Evolutionary conservation across 352 stramenopile species (phyloP), one percentile per base, ranked within the genome.

Genomic region (Elongisporangium senticosum): DNA sequence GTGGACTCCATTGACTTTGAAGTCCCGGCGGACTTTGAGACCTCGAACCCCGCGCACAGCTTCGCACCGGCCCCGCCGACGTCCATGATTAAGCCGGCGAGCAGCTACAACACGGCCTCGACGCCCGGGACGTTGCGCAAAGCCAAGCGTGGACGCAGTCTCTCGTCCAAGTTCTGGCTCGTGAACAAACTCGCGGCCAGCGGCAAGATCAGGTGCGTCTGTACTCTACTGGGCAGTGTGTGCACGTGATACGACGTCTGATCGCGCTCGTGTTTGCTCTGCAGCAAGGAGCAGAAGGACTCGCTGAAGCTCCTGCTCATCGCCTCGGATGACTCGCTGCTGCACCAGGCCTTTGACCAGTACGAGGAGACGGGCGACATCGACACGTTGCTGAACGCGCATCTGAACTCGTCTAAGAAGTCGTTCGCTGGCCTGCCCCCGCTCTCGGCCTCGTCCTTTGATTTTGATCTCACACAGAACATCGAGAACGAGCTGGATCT

Each of bases 151-250:
- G 75, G 71, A 49, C 78, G 83, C 21, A 90, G 81, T 37, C 67
- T 93, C 11, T 93, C 83, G 62, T 90, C 80, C 67, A 93, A 93
- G 67, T 93, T 90, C 50, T 90, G 79, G 83, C 83, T 90, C 39
- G 77, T 93, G 33, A 90, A 93, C 73, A 90, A 88, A 49, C 74
- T 93, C 49, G 83, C 83, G 11, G 71, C 78, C 39, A 89, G 75
- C 59, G 83, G 83, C 37, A 88, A 87, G 68, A 93, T 93, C 70
- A 79, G 64, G 75, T 86, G 60, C 28, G 74, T 68, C 5, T 22
- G n/a, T n/a, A n/a, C 5, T 17, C 8, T 43, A 17, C 1, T 43
- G 33, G 33, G 10, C 33, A 17, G 3, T 48, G 19, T 52, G 20
- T 56, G 21, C 7, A 8, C 19, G 23, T 56, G 51, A 7, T 43